phyloP scores from a whole-genome alignment of 179 eudicot genomes.

The Beta lomatogona region DNA sequence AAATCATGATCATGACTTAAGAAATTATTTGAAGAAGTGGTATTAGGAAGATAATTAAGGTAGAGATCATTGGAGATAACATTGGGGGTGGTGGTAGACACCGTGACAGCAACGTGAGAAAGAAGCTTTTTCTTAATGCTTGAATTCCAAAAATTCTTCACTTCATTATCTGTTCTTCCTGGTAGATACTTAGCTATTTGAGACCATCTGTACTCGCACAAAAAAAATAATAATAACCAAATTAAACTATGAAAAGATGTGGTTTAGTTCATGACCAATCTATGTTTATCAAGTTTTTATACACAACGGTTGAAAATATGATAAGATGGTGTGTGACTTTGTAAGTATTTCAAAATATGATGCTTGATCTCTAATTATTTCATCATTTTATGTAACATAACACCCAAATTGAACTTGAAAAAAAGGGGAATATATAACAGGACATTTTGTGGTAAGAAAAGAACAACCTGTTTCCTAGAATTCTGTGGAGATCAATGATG shows the following conservation, averaged over 20 bases:
- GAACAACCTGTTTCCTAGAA: constrained; percentile 74
- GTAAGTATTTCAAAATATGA: no score
- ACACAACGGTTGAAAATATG: no score
- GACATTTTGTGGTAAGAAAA: neutral
- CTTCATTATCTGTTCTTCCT: constrained; percentile 89
- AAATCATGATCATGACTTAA: neutral
- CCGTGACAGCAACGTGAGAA: constrained; percentile 30
- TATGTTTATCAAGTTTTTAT: no score
- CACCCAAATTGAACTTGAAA: no score
- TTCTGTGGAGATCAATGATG: constrained; percentile 76
- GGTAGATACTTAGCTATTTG: constrained; percentile 87
- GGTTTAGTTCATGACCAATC: neutral
- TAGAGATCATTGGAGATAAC: constrained; percentile 18
- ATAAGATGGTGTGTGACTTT: no score
- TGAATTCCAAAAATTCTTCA: constrained; percentile 89
- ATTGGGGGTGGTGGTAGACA: neutral
- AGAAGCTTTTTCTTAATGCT: constrained; percentile 74
- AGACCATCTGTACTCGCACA: constrained; percentile 57
- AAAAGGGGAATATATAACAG: neutral
- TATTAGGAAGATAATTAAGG: constrained; percentile 25
- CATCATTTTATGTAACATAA: no score
- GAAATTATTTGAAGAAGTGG: constrained; percentile 11
- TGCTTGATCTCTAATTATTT: no score
- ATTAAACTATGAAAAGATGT: neutral
- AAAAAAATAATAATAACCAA: no score